Conservation (phyloP, 371 early-diverging fungal species). For the Apophysomyces ossiformis region DNA sequence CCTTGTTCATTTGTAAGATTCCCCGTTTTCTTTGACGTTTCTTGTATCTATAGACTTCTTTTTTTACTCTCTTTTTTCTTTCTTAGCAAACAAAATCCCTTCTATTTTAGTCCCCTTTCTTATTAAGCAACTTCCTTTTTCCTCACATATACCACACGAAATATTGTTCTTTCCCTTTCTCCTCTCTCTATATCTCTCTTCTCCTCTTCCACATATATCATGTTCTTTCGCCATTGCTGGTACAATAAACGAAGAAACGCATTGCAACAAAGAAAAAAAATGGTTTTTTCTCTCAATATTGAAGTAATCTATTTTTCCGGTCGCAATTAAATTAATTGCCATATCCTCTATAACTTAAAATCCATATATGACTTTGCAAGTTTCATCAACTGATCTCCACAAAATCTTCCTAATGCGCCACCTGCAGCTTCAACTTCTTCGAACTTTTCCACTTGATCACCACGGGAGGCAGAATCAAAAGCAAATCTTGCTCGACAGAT, state of each 20-base stretch:
- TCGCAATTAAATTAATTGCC: no score
- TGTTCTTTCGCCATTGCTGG: neutral
- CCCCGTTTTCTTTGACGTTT: no score
- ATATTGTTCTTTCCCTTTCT: neutral
- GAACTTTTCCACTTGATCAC: constrained; percentile 35
- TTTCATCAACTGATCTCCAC: constrained; percentile 45
- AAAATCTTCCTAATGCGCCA: constrained; percentile 50
- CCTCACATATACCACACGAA: no score
- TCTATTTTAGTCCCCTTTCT: neutral
- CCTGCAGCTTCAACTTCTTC: constrained; percentile 35
- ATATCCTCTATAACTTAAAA: neutral
- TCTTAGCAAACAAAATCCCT: neutral
- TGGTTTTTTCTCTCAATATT: no score
- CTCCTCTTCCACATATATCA: neutral
- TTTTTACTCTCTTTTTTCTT: neutral
- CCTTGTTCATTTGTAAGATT: neutral
- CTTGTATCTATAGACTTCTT: neutral
- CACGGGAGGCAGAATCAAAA: neutral
- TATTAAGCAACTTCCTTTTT: no score
- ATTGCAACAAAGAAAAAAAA: no score
- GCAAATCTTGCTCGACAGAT: constrained; percentile 26
- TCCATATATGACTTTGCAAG: constrained; percentile 39
- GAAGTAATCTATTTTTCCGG: no score
- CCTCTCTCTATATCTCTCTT: neutral
- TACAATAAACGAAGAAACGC: neutral